A percentile compares a stretch with the other conserved stretches of the same genome.
Evolutionary conservation across 495 filamentous ascomycete species (phyloP).

Genomic region (Hyaloscypha variabilis): DNA sequence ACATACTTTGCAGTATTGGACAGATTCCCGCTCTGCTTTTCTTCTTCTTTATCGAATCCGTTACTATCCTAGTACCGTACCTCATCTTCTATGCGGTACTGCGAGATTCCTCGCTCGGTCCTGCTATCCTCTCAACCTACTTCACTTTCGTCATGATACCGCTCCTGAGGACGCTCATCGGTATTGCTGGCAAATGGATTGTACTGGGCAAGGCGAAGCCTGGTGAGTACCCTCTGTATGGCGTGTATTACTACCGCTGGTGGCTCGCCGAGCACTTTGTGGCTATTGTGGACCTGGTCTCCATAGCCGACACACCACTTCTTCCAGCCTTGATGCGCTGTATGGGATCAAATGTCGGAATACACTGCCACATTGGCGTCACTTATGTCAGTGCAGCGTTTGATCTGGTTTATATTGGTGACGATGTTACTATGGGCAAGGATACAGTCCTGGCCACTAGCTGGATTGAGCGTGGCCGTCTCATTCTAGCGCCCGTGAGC

Average conservation of each 20-base stretch:
- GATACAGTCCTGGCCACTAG: too few relatives aligned
- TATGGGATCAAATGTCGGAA: too few relatives aligned
- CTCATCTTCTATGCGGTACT: neutral
- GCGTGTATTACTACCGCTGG: neutral
- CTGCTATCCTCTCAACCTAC: neutral
- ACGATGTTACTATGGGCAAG: too few relatives aligned
- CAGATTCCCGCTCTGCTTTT: slow-evolving; percentile 1
- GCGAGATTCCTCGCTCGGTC: neutral
- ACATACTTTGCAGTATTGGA: neutral
- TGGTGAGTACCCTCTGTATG: neutral
- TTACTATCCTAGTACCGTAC: neutral
- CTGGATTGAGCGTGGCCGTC: too few relatives aligned
- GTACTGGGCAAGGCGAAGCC: neutral
- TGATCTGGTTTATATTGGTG: too few relatives aligned
- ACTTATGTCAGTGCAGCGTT: too few relatives aligned
- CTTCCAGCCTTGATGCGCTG: too few relatives aligned
- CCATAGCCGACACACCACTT: too few relatives aligned
- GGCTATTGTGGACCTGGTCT: too few relatives aligned
- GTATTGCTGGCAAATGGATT: slow-evolving; percentile 1
- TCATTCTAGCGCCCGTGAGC: too few relatives aligned
- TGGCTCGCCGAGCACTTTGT: slow-evolving; percentile 6
- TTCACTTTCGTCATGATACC: neutral
- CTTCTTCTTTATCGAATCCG: neutral
- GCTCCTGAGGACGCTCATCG: neutral
- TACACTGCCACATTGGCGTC: too few relatives aligned